phyloP scores from a whole-genome alignment of 2,329 filamentous ascomycete genomes.

The Phoma sp. region DNA sequence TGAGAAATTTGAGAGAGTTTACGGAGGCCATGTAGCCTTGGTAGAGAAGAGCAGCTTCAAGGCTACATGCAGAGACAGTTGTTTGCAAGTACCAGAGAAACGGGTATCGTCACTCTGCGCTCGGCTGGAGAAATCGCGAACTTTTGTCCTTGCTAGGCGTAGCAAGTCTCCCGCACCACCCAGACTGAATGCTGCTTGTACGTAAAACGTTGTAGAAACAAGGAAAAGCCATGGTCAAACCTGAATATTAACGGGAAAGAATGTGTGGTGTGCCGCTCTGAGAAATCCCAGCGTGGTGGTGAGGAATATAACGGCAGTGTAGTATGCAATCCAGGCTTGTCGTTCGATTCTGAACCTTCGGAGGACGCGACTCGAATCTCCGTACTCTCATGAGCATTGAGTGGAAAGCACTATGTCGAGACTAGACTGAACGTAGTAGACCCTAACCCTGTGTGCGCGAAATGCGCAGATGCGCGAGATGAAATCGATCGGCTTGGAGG shows the following conservation, averaged over 20 bases:
- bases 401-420: not conserved
- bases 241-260: not conserved
- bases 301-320: not conserved
- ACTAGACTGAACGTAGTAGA: not conserved
- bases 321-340: not conserved
- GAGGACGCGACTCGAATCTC: not conserved
- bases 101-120: too few relatives aligned
- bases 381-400: not conserved
- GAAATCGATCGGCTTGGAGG: slow-evolving; percentile 4
- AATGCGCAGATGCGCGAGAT: not conserved
- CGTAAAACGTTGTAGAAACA: not conserved
- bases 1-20: too few relatives aligned
- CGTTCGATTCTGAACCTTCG: not conserved
- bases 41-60: too few relatives aligned
- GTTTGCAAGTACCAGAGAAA: too few relatives aligned
- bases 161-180: too few relatives aligned
- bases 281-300: not conserved
- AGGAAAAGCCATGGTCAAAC: not conserved
- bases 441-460: too few relatives aligned
- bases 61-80: too few relatives aligned
- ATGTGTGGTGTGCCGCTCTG: not conserved
- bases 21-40: too few relatives aligned
- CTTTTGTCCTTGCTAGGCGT: too few relatives aligned
- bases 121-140: too few relatives aligned
- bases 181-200: not conserved